Percentiles rank a stretch among this genome's conserved stretches.
phyloP scores from a whole-genome alignment of 176 grass and related monocot species.

The Rhynchospora breviuscula region DNA sequence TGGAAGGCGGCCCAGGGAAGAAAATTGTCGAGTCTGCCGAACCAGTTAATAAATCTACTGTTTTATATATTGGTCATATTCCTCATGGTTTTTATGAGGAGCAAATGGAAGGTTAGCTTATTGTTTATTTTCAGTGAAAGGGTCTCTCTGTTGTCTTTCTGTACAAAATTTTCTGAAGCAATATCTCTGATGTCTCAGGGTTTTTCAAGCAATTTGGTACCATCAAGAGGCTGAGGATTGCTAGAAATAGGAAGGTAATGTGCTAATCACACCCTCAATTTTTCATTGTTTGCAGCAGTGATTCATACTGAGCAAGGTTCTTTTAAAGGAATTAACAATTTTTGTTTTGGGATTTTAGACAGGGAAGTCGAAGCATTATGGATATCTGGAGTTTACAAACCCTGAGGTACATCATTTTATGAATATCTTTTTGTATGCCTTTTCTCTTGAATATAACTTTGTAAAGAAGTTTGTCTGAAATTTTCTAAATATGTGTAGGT shows the following conservation, averaged over 20 bases:
- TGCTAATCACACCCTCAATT: neutral
- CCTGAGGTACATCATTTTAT: conserved; percentile 38
- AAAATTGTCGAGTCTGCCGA: conserved; percentile 25
- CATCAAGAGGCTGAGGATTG: conserved; percentile 67
- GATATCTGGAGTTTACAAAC: conserved; percentile 85
- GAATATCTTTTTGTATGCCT: neutral
- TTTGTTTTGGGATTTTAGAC: conserved; percentile 42
- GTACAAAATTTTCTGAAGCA: neutral
- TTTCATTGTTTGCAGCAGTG: neutral
- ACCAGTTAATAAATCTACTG: conserved; percentile 54
- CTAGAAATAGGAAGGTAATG: conserved; percentile 64
- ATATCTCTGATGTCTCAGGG: conserved; percentile 26
- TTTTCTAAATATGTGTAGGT: conserved; percentile 44
- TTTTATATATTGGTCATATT: conserved; percentile 85
- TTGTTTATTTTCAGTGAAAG: neutral
- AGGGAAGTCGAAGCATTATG: conserved; percentile 96
- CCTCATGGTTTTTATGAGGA: conserved; percentile 96
- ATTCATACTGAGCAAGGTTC: neutral
- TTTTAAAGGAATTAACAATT: conserved; percentile 18
- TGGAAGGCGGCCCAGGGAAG: conserved; percentile 51
- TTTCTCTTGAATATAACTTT: neutral
- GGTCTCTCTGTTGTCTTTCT: neutral
- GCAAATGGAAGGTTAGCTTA: conserved; percentile 67
- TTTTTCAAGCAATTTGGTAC: conserved; percentile 88
- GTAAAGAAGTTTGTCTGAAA: neutral